phyloP scores from a whole-genome alignment of 2,329 filamentous ascomycete genomes.

The Malbranchea cinnamomea region DNA sequence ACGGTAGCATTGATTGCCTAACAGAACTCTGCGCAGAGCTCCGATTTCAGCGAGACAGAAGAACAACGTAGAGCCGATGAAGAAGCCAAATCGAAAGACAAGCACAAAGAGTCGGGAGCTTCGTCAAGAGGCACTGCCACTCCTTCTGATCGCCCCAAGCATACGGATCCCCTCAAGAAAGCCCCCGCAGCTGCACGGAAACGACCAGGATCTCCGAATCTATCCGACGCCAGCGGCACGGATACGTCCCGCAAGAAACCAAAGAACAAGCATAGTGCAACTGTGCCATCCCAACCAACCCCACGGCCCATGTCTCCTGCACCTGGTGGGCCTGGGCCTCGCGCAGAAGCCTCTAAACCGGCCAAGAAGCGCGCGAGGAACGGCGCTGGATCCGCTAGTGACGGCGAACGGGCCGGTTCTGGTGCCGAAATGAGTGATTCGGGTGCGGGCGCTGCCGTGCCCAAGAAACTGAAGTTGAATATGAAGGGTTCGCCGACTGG shows the following conservation, averaged over 20 bases:
- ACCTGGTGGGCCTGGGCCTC: slow-evolving; percentile 12
- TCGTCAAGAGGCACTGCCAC: slow-evolving; percentile 58
- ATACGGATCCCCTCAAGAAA: slow-evolving; percentile 37
- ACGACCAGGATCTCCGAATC: slow-evolving; percentile 69
- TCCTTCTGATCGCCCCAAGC: slow-evolving; percentile 44
- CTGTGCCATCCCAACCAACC: slow-evolving; percentile 20
- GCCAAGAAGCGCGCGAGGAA: slow-evolving; percentile 32
- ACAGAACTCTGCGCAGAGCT: too few relatives aligned
- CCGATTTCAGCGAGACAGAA: slow-evolving; percentile 42
- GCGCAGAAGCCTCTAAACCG: slow-evolving; percentile 4
- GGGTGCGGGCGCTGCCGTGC: slow-evolving; percentile 27
- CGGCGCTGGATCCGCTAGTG: slow-evolving; percentile 36
- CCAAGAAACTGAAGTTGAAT: slow-evolving; percentile 35
- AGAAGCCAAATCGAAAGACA: slow-evolving; percentile 37
- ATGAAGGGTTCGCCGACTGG: slow-evolving; percentile 31
- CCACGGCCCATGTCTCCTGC: slow-evolving; percentile 49
- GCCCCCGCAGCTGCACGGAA: slow-evolving; percentile 47
- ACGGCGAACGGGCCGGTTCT: slow-evolving; percentile 37
- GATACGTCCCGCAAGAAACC: slow-evolving; percentile 73
- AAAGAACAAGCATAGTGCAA: slow-evolving; percentile 46
- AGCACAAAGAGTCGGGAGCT: slow-evolving; percentile 32
- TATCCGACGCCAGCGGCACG: slow-evolving; percentile 82
- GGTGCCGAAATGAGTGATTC: slow-evolving; percentile 32
- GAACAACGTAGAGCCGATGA: slow-evolving; percentile 45
- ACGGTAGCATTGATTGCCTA: slow-evolving; percentile 11